Base-by-base conservation (phyloP, 2,329 filamentous ascomycete genomes). In the Alternaria brassicicola region DNA sequence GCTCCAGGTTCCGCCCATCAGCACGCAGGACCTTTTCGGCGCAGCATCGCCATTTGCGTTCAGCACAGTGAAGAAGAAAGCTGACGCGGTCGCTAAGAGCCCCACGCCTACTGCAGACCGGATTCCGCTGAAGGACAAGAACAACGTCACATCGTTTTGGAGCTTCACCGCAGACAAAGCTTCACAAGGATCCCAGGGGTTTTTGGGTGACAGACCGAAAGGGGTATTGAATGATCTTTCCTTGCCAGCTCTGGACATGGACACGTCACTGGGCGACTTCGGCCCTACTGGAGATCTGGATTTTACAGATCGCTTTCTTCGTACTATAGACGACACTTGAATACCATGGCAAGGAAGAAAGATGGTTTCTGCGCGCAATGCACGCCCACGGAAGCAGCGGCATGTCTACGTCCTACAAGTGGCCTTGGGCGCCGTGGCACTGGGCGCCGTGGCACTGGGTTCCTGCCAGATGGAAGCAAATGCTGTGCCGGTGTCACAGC, bases 21-120 rank as follows among this genome's bases (percentile, higher is more conserved):
- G 78, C 55, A 83, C 81, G 2, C 81, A 83, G 53, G 78, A 79
- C 15, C 65, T 83, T 8, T 75, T 82, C 45, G 72, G 75, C 25
- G 78, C 73, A 62, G 77, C 73, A 50, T 72, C 78, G 43, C 66
- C 80, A 39, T 79, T 80, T 68, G 58, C 69, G 13, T 75, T 76
- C 63, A 78, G 76, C 51, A 79, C 78, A 10, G 68, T 77, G 31
- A 82, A 81, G 67, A 81, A 80, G 66, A 68, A 51, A 30, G 55
- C 38, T 36, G 62, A 59, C 28, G 45, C 43, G n/a, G 41, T 31
- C 35, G 52, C 52, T 4, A 68, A 61, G 59, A 74, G 69, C 51
- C 67, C 69, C 39, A 69, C 64, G 21, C 61, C 58, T 3, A 62
- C 59, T 10, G 39, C 42, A 10, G 65, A 68, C 23, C 68, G 73